Evolutionary conservation across 345 rosid species (phyloP).

Genomic region (Punica granatum): DNA sequence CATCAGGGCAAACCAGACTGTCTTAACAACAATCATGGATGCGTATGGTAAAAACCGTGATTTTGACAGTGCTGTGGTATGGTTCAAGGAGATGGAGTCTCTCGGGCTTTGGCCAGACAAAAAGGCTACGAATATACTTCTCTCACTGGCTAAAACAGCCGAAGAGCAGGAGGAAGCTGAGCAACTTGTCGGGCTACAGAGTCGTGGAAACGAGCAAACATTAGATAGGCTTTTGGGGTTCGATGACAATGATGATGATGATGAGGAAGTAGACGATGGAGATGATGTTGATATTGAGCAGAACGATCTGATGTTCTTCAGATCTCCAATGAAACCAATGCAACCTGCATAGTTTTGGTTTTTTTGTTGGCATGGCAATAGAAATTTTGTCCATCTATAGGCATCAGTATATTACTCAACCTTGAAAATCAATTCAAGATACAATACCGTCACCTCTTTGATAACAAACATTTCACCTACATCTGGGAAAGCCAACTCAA

Average conservation of each 20-base stretch:
- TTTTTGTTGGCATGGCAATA: neutral
- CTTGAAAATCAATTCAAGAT: neutral
- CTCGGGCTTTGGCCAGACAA: slow-evolving; percentile 62
- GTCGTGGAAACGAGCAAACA: slow-evolving; percentile 12
- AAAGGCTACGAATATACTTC: slow-evolving; percentile 81
- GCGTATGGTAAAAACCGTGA: slow-evolving; percentile 70
- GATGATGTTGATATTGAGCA: slow-evolving; percentile 8
- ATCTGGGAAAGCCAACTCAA: neutral
- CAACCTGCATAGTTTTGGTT: neutral
- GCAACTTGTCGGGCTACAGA: slow-evolving; percentile 35
- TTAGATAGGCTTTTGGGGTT: slow-evolving; percentile 18
- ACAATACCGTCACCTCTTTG: neutral
- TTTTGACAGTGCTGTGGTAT: slow-evolving; percentile 69
- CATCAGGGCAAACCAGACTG: slow-evolving; percentile 68
- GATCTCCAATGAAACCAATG: neutral
- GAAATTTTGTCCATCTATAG: neutral
- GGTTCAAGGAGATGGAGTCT: slow-evolving; percentile 86
- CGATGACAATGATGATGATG: slow-evolving; percentile 29
- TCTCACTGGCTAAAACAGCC: slow-evolving; percentile 63
- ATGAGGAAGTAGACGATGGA: slow-evolving; percentile 9
- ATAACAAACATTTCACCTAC: neutral
- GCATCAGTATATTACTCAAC: neutral
- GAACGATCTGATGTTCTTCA: neutral
- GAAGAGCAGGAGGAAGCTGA: slow-evolving; percentile 66
- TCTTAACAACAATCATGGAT: slow-evolving; percentile 84